Evolutionary conservation across 2,329 filamentous ascomycete species (phyloP).

Genomic region (Xylariomycetidae sp.): DNA sequence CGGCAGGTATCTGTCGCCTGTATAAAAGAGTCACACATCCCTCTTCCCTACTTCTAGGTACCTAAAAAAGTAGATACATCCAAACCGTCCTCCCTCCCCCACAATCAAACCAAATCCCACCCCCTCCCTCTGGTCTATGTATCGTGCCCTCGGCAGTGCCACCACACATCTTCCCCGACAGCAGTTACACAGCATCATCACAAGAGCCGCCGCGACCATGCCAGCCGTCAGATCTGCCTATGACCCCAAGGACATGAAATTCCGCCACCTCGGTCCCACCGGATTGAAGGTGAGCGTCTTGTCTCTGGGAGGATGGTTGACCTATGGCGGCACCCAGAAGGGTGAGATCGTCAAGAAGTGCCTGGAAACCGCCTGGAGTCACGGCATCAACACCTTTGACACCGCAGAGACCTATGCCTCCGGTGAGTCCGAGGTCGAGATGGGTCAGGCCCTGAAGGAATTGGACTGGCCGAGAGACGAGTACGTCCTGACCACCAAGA

Average conservation of each 20-base stretch:
- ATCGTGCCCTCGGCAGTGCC: too few relatives aligned
- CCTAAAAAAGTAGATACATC: too few relatives aligned
- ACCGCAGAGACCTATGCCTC: constrained; percentile 45
- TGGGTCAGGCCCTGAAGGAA: constrained; percentile 56
- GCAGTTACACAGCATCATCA: too few relatives aligned
- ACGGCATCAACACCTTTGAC: constrained; percentile 60
- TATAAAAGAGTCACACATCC: too few relatives aligned
- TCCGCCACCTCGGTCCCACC: constrained; percentile 36
- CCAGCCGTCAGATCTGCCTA: constrained; percentile 19
- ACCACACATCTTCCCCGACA: too few relatives aligned
- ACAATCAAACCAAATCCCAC: too few relatives aligned
- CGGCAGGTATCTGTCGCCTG: too few relatives aligned
- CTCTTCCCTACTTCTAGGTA: too few relatives aligned
- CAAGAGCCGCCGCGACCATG: constrained; percentile 19
- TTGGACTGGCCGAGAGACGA: constrained; percentile 59
- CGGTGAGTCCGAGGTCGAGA: constrained; percentile 59
- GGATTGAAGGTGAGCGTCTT: constrained; percentile 40
- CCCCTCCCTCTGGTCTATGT: too few relatives aligned
- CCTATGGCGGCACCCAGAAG: constrained; percentile 68
- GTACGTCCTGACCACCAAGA: constrained; percentile 59
- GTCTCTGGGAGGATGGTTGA: constrained; percentile 67
- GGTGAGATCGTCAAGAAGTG: constrained; percentile 44
- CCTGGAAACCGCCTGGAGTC: constrained; percentile 58
- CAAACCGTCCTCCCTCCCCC: too few relatives aligned
- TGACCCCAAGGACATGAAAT: constrained; percentile 34